Evolutionary conservation across 495 filamentous ascomycete species (phyloP).

Genomic region (Penicillium lagena): DNA sequence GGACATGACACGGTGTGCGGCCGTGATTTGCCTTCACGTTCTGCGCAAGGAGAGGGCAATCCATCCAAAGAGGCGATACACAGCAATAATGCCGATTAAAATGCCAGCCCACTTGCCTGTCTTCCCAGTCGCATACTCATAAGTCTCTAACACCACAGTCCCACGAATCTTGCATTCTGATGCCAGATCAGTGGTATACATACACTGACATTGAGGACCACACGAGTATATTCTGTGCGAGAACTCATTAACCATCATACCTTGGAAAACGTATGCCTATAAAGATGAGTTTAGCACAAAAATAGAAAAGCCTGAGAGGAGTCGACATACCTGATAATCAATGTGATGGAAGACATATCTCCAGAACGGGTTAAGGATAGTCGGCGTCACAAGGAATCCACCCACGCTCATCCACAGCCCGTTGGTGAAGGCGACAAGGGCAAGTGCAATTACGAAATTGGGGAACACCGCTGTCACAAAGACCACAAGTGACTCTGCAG

Average conservation of each 20-base stretch:
- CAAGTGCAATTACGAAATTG: constrained; percentile 70
- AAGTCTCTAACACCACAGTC: constrained; percentile 56
- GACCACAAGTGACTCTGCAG: constrained; percentile 75
- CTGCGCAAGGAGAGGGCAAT: constrained; percentile 29
- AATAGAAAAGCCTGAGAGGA: too few relatives aligned
- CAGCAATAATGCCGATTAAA: constrained; percentile 63
- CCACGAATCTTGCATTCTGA: constrained; percentile 62
- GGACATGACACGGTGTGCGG: not conserved
- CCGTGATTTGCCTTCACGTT: constrained; percentile 5
- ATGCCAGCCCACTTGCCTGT: constrained; percentile 71
- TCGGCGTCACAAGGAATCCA: constrained; percentile 70
- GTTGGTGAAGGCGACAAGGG: constrained; percentile 73
- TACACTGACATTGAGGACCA: constrained; percentile 52
- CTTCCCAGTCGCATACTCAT: constrained; percentile 57
- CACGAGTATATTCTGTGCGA: constrained; percentile 54
- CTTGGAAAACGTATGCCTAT: constrained; percentile 72
- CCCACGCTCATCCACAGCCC: constrained; percentile 81
- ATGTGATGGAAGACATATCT: constrained; percentile 80
- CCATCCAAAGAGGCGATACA: constrained; percentile 62
- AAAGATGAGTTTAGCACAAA: not conserved
- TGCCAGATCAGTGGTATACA: constrained; percentile 58
- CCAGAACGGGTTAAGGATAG: constrained; percentile 73
- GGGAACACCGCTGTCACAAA: constrained; percentile 66
- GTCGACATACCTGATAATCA: constrained; percentile 56
- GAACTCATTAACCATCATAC: constrained; percentile 90